Base-by-base conservation (phyloP, 208 protist species). In the Trypanosoma brucei region DNA sequence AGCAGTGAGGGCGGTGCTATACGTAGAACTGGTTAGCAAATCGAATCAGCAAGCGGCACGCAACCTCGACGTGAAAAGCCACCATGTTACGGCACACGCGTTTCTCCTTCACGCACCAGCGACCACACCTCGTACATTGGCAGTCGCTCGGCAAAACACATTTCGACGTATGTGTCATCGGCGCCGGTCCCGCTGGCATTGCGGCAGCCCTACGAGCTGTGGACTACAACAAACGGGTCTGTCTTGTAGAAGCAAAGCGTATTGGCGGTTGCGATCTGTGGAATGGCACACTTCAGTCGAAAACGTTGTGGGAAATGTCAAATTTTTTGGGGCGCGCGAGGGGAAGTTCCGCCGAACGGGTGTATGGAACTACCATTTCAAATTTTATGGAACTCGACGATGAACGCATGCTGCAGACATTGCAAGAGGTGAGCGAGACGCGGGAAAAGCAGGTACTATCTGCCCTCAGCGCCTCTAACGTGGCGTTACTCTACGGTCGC, bases 111-210 rank as follows among this genome's bases (percentile, higher is more conserved):
- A 57, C 14, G 37, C 30, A 49, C 8, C 22, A n/a, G 9, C 37
- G 14, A 50, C 55, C 49, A 48, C 45, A 42, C 31, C 31, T 58
- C 33, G 63, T 68, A 46, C 45, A 11, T 22, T 73, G 68, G 70
- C 56, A 63, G 3, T 34, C 75, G 34, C 56, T 79, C 34, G 64
- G 70, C 11, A 30, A 62, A 51, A 59, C 54, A 14, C 79, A 78
- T 59, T 91, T 82, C 52, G 87, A 94, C 59, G 74, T 94, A 0
- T 94, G 87, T 37, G 72, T 94, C 53, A 87, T 94, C 57, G 87
- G 87, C 39, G 84, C 52, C 9, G 87, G 87, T 6, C 84, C 87
- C 0, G 87, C 82, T 38, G 87, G 87, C 11, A 72, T 90, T n/a
- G 79, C 87, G 1, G 84, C 84, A 2, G 84, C 83, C 4, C 57